Conservation (phyloP, 73 alveolate genomes). For the Stentor roeselii region DNA sequence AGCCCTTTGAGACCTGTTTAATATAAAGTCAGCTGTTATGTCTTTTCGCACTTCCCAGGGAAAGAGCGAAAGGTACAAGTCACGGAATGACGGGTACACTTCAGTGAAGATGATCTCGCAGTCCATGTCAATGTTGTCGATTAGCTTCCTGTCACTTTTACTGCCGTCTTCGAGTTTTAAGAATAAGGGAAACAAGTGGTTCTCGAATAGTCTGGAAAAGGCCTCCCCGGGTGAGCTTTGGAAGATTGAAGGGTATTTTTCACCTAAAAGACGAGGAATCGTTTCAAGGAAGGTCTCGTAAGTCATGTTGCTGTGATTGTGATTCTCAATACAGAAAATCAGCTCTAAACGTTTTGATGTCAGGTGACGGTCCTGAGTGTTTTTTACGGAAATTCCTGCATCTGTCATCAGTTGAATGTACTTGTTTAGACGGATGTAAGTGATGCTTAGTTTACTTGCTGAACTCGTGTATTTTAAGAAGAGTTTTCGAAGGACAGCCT, state of each 20-base stretch:
- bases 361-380: conserved; percentile 19
- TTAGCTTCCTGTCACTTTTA: not conserved
- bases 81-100: not conserved
- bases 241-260: conserved; percentile 24
- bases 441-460: conserved; percentile 1
- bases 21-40: not conserved
- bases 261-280: not conserved
- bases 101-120: not conserved
- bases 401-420: conserved; percentile 20
- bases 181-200: conserved; percentile 13
- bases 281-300: conserved; percentile 31
- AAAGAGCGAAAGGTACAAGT: not conserved
- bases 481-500: not conserved
- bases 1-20: conserved; percentile 18
- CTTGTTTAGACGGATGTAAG: conserved; percentile 24
- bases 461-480: conserved; percentile 16
- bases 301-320: conserved; percentile 8
- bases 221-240: conserved; percentile 26
- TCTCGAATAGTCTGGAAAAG: not conserved
- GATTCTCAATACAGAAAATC: conserved; percentile 11
- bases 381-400: conserved; percentile 17
- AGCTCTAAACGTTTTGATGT: conserved; percentile 13
- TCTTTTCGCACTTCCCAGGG: conserved; percentile 24
- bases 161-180: not conserved
- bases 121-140: conserved; percentile 7